Base-by-base conservation (phyloP, 2,329 filamentous ascomycete species). In the Gnomoniopsis smithogilvyi region DNA sequence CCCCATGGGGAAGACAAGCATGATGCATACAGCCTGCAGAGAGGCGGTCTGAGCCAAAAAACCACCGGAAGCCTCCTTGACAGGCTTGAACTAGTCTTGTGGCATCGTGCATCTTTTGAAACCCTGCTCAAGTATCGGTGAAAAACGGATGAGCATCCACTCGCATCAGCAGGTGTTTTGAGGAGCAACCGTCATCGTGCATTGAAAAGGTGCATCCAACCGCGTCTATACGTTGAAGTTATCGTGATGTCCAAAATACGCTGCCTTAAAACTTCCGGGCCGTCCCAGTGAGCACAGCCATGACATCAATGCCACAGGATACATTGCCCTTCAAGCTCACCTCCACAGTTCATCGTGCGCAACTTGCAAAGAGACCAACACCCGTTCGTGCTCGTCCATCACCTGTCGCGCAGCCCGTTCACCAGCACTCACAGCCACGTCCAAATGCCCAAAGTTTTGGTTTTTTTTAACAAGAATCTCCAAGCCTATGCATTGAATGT, bases 391-490 rank as follows among this genome's bases (percentile, higher is more conserved):
- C 34, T 36, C 34, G 10, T 36, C 34, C 15, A 36, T 14, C 34
- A 36, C 3, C 34, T 36, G 10, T 14, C 34, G 34, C 8, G 34
- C 34, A 36, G 34, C 34, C 34, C 34, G 34, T 36, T 36, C 34
- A 36, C 34, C 34, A 54, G 51, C 10, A 63, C 60, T 3, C 34
- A 36, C 34, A 36, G 63, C 63, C 4, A 62, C 61, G 30, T 62
- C 56, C 54, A 56, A 57, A 45, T 62, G 61, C 4, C 56, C 59
- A 22, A 51, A n/a, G n/a, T n/a, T n/a, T n/a, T n/a, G n/a, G n/a
- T n/a, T 56, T 21, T 59, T 56, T 22, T 58, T 59, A 19, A 61
- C 62, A 6, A 58, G 36, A 3, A 58, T 63, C 49, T 64, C 60
- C 15, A 58, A 63, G 19, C 61, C 60, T 4, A 61, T 61, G 54